Percentiles rank a stretch among this genome's conserved stretches.
phyloP scores from a whole-genome alignment of 176 grass and related monocot genomes.

The Melocanna baccifera region DNA sequence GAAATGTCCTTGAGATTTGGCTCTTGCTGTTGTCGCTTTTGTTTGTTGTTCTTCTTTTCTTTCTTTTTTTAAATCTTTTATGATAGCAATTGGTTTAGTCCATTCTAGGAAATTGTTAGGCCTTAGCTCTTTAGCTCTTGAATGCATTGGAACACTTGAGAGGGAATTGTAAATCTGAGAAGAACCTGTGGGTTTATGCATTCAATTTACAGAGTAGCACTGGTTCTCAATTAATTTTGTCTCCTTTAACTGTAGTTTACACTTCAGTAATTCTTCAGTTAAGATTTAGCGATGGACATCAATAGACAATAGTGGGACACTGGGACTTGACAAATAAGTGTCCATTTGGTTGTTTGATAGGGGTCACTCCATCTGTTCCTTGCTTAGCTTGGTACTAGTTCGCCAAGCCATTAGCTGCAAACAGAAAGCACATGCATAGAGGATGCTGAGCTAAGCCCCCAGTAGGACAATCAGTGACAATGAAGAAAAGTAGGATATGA shows the following conservation, averaged over 20 bases:
- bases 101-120: slow-evolving; percentile 31
- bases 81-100: not conserved
- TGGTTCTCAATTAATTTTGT: not conserved
- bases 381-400: no score
- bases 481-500: no score
- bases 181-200: not conserved
- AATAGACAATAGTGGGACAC: no score
- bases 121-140: not conserved
- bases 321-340: not conserved
- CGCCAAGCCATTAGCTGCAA: no score
- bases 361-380: not conserved
- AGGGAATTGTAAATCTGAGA: slow-evolving; percentile 31
- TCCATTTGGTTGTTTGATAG: not conserved
- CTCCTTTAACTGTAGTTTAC: not conserved
- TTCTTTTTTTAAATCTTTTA: not conserved
- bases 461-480: no score
- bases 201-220: not conserved
- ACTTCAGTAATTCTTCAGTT: not conserved
- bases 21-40: not conserved
- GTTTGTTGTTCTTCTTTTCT: not conserved
- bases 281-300: not conserved
- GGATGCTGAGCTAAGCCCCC: no score
- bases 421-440: no score
- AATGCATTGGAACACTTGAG: slow-evolving; percentile 3
- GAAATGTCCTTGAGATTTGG: slow-evolving; percentile 46